Evolutionary conservation across 306 rosid species (phyloP).

Genomic region (Phaseolus lunatus): DNA sequence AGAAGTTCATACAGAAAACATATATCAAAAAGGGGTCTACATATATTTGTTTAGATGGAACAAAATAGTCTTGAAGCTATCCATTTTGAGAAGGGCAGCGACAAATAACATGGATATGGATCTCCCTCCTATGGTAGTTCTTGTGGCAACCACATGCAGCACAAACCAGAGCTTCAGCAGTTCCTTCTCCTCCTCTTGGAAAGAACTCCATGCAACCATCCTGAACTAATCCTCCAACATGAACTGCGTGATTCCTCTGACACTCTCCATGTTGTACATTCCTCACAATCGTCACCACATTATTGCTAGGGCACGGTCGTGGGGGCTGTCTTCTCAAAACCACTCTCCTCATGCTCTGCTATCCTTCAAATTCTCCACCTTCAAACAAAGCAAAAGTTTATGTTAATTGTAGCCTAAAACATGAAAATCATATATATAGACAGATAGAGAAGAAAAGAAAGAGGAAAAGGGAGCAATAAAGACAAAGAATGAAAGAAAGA

Average conservation of each 20-base stretch:
- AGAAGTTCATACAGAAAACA: not conserved
- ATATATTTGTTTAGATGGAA: not conserved
- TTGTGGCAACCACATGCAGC: conserved; percentile 79
- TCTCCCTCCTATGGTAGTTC: conserved; percentile 60
- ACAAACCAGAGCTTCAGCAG: conserved; percentile 58
- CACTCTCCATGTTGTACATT: conserved; percentile 62
- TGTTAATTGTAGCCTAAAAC: too few relatives aligned
- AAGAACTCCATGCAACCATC: conserved; percentile 81
- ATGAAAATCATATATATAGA: too few relatives aligned
- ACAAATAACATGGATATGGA: not conserved
- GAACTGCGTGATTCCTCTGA: conserved; percentile 69
- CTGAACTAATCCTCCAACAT: conserved; percentile 56
- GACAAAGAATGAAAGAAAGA: not conserved
- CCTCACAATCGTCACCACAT: conserved; percentile 13
- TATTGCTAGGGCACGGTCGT: not conserved
- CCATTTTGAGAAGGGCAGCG: not conserved
- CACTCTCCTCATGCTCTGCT: conserved; percentile 64
- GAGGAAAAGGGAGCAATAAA: not conserved
- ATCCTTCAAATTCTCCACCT: not conserved
- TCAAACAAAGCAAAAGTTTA: not conserved
- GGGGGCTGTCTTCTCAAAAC: conserved; percentile 52
- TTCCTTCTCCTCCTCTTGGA: conserved; percentile 62
- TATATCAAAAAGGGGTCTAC: not conserved
- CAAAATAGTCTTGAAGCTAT: not conserved
- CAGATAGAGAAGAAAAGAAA: not conserved